Conservation (phyloP, 768 basidiomycete genomes). For the Paxillus involutus region DNA sequence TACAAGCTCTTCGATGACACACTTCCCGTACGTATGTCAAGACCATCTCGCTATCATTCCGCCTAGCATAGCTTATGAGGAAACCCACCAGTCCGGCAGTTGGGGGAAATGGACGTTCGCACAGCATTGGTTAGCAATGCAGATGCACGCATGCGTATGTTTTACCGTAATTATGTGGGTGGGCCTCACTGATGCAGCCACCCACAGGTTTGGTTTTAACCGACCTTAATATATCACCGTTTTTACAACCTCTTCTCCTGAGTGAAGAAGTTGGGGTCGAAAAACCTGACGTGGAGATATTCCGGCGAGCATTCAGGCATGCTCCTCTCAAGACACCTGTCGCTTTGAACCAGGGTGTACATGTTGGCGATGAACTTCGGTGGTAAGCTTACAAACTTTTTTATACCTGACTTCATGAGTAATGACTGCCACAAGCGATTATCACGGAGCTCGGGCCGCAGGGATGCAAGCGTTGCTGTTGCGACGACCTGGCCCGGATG, state of each 20-base stretch:
- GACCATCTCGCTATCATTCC: neutral
- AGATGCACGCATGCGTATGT: conserved; percentile 69
- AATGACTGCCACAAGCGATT: conserved; percentile 50
- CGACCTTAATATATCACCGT: conserved; percentile 55
- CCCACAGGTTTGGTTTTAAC: conserved; percentile 47
- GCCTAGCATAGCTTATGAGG: conserved; percentile 6
- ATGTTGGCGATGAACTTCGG: conserved; percentile 74
- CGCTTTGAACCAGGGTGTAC: conserved; percentile 45
- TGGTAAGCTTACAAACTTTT: conserved; percentile 42
- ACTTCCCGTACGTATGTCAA: conserved; percentile 42
- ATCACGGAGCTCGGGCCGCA: conserved; percentile 54
- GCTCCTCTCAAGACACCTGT: neutral
- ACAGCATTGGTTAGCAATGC: conserved; percentile 72
- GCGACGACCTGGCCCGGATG: conserved; percentile 47
- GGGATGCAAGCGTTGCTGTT: conserved; percentile 61
- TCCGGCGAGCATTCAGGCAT: conserved; percentile 40
- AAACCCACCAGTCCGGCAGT: conserved; percentile 37
- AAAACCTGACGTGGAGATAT: conserved; percentile 67
- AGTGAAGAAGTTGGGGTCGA: conserved; percentile 70
- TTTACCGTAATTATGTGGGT: neutral
- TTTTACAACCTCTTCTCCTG: conserved; percentile 56
- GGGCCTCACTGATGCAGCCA: neutral
- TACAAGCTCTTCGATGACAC: conserved; percentile 61
- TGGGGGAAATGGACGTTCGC: conserved; percentile 45
- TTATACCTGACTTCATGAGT: neutral